phyloP scores from a whole-genome alignment of 441 rosid genomes.

The Eutrema salsugineum region DNA sequence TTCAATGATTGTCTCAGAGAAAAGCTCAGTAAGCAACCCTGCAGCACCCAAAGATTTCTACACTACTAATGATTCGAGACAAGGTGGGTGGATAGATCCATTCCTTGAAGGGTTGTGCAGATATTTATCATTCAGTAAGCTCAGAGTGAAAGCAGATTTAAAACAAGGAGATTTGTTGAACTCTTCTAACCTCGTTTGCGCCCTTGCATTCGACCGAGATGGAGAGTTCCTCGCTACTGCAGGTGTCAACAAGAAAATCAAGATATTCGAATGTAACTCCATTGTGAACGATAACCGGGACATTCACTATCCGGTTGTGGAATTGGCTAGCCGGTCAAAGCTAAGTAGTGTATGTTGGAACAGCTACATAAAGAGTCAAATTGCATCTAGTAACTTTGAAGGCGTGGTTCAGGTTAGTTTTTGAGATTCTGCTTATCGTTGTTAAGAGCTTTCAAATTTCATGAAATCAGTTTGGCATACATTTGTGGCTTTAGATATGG shows the following conservation, averaged over 20 bases:
- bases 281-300: constrained; percentile 65
- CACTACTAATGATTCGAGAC: constrained; percentile 32
- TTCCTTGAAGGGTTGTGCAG: constrained; percentile 96
- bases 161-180: constrained; percentile 89
- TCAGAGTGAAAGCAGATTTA: constrained; percentile 86
- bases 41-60: constrained; percentile 48
- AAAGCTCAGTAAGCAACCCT: constrained; percentile 68
- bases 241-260: constrained; percentile 91
- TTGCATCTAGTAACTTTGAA: constrained; percentile 96
- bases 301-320: constrained; percentile 93
- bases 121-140: constrained; percentile 74
- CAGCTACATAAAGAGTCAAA: constrained; percentile 83
- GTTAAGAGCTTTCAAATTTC: background rate
- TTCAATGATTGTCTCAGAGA: constrained; percentile 66
- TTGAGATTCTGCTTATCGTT: background rate
- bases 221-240: constrained; percentile 93
- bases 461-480: background rate
- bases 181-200: constrained; percentile 91
- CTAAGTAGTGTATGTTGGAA: constrained; percentile 94
- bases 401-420: constrained; percentile 88
- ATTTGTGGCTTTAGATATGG: constrained; percentile 58
- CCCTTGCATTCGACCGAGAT: constrained; percentile 90
- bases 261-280: constrained; percentile 80
- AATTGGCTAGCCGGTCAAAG: constrained; percentile 79
- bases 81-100: constrained; percentile 86